Evolutionary conservation across 2,329 filamentous ascomycete species (phyloP).

Genomic region (Microcera coccophila): DNA sequence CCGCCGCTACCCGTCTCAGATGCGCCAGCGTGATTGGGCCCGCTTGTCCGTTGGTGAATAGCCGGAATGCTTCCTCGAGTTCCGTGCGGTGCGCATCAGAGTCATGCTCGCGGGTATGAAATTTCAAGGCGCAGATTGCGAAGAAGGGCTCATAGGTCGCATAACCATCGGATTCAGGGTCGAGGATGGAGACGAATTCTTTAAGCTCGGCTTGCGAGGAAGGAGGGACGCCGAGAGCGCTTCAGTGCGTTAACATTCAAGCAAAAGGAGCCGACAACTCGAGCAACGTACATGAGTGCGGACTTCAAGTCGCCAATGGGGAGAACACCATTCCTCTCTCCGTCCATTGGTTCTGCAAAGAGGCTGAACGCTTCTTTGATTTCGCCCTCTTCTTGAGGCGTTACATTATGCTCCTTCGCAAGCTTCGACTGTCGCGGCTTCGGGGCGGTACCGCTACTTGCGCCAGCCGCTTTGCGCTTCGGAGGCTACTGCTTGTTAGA

Average conservation of each 20-base stretch:
- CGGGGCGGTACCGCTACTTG: slow-evolving; percentile 26
- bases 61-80: slow-evolving; percentile 73
- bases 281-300: slow-evolving; percentile 63
- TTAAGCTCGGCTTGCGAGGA: slow-evolving; percentile 61
- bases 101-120: slow-evolving; percentile 58
- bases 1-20: slow-evolving; percentile 71
- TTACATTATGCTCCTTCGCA: slow-evolving; percentile 86
- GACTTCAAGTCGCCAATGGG: slow-evolving; percentile 65
- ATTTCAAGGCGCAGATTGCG: slow-evolving; percentile 80
- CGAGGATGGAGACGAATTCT: slow-evolving; percentile 75
- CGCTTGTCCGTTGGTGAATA: slow-evolving; percentile 63
- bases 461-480: slow-evolving; percentile 46
- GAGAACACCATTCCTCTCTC: slow-evolving; percentile 70
- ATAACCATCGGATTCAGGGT: slow-evolving; percentile 75
- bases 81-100: slow-evolving; percentile 58
- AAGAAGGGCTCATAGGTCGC: slow-evolving; percentile 79
- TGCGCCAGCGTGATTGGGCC: slow-evolving; percentile 74
- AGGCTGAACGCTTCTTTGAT: slow-evolving; percentile 87
- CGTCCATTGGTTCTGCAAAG: slow-evolving; percentile 67
- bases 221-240: slow-evolving; percentile 76
- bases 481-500: slow-evolving; percentile 40
- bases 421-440: slow-evolving; percentile 72
- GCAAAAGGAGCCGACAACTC: neutral
- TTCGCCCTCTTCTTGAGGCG: slow-evolving; percentile 78
- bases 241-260: slow-evolving; percentile 31